Conservation (phyloP, 805 yeast genomes). For the Metschnikowia drakensbergensis region DNA sequence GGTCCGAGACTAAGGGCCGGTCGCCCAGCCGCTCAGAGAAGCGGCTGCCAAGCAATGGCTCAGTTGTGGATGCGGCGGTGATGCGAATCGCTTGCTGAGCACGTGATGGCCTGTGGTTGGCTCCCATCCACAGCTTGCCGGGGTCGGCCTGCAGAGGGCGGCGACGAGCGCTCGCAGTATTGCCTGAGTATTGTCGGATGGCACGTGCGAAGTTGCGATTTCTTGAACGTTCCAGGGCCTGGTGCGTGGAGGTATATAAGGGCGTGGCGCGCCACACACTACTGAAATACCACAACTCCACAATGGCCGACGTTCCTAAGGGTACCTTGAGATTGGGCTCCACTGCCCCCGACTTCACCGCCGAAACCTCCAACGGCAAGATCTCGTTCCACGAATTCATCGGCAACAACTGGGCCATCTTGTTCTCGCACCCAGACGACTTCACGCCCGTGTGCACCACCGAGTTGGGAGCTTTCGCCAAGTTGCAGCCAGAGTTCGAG, state of each 20-base stretch:
- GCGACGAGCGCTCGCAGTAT: not conserved
- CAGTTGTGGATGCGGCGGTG: too few species aligned
- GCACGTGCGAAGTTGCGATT: slow-evolving; percentile 24
- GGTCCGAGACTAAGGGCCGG: not conserved
- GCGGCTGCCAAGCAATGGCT: too few species aligned
- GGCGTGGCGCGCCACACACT: not conserved
- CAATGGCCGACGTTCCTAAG: slow-evolving; percentile 14
- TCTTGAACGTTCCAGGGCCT: not conserved
- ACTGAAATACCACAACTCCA: not conserved
- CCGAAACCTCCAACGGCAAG: slow-evolving; percentile 77
- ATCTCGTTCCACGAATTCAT: slow-evolving; percentile 84
- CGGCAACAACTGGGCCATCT: slow-evolving; percentile 81
- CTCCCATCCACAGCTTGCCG: too few species aligned
- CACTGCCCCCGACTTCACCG: slow-evolving; percentile 82
- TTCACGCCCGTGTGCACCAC: slow-evolving; percentile 97
- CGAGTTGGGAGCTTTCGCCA: slow-evolving; percentile 90
- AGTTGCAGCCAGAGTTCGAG: slow-evolving; percentile 82
- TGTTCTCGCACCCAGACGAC: slow-evolving; percentile 94
- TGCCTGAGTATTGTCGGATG: slow-evolving; percentile 6
- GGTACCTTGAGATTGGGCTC: slow-evolving; percentile 65
- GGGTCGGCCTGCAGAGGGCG: too few species aligned
- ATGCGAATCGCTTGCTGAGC: too few species aligned
- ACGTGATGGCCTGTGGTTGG: too few species aligned
- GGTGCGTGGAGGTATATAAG: not conserved
- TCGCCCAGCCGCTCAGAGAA: too few species aligned